Base-by-base conservation (phyloP, 345 rosid genomes). In the Erodium maritimum region DNA sequence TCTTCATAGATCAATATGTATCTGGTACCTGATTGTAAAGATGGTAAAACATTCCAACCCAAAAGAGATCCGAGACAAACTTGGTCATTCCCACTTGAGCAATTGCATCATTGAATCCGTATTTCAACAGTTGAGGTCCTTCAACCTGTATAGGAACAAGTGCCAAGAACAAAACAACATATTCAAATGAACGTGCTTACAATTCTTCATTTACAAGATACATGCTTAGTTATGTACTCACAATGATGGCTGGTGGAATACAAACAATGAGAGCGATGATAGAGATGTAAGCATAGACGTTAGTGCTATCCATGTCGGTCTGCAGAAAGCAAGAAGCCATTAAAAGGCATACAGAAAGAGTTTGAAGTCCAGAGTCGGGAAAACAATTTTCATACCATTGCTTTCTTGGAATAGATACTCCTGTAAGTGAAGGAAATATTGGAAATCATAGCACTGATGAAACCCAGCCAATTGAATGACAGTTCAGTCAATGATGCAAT, bases 41-140 rank as follows among this genome's bases (percentile, higher is more conserved):
- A 70, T 91, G 96, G 79, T 88, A 88, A 70, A 91, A 91, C 96
- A 91, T 85, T 63, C 99, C 99, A 29, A 91, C 95, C 99, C 96
- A 91, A 23, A 91, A 88, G 63, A 91, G 99, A 78, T 91, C 95
- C n/a, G 96, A 58, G 63, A 88, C 4, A 68, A 91, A 91, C 70
- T 88, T 91, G 56, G 86, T 81, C 59, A 71, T 16, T 5, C 99
- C 99, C n/a, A 91, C 99, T 86, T 88, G 84, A 25, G 89, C 77
- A 68, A 91, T 80, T 6, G 89, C 96, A 61, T 85, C 94, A 45
- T 17, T 71, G 68, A 91, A 84, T 1, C 99, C 99, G 50, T 80
- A 63, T 64, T 88, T 77, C 23, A 91, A 19, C 61, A 91, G 74
- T 62, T 88, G 80, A 65, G 99, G 99, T 56, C 99, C 99, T 72